A percentile compares a stretch with the other conserved stretches of the same genome.
phyloP scores from a whole-genome alignment of 176 grass and related monocot species.

The Stipa capillata region DNA sequence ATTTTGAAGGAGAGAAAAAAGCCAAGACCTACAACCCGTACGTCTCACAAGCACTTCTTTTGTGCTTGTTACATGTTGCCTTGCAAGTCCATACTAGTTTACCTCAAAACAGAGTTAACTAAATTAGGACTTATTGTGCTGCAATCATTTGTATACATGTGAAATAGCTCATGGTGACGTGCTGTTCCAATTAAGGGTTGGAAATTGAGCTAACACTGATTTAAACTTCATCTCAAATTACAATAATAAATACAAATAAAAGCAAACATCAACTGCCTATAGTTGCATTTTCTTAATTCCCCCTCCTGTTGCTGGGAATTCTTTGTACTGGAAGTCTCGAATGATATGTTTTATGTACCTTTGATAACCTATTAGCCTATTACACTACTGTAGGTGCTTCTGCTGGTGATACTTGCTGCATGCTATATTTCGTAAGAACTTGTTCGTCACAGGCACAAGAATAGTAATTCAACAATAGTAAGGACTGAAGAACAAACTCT shows the following conservation, averaged over 20 bases:
- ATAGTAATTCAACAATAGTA: neutral
- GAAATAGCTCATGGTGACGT: neutral
- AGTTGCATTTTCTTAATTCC: neutral
- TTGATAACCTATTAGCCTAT: no score
- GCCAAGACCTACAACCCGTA: constrained; percentile 66
- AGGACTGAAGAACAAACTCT: neutral
- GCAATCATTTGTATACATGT: neutral
- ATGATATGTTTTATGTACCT: neutral
- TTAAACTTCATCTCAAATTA: neutral
- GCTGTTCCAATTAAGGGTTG: neutral
- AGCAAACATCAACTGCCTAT: neutral
- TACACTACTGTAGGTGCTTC: neutral
- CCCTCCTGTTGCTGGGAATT: neutral
- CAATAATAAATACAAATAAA: no score
- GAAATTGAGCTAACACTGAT: neutral
- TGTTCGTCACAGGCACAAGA: neutral
- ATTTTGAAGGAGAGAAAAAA: constrained; percentile 94
- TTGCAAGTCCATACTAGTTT: constrained; percentile 9
- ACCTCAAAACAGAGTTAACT: neutral
- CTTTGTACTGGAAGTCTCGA: neutral
- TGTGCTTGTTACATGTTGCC: constrained; percentile 9
- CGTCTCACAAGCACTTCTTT: constrained; percentile 5
- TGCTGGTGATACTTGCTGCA: neutral
- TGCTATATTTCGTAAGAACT: neutral
- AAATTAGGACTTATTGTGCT: neutral